Base-by-base conservation (phyloP, 495 filamentous ascomycete genomes). In the Neurospora tetraspora region DNA sequence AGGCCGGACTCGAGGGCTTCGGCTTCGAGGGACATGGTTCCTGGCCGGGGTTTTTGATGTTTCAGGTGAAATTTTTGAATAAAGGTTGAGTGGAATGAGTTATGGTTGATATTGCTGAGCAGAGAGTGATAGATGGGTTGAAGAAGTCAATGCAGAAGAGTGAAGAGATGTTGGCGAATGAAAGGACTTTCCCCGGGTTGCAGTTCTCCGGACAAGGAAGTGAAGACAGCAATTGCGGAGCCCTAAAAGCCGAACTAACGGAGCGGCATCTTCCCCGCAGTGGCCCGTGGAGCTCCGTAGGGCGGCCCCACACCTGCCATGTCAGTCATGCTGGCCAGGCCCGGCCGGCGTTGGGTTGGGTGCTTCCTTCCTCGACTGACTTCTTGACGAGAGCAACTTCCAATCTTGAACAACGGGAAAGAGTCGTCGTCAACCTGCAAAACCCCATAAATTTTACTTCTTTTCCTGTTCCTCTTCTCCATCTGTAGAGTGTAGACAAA, bases 1-100 rank as follows among this genome's bases (percentile, higher is more conserved):
- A 84, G 81, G 42, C 78, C 82, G 36, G 77, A 53, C 20, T 78
- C 73, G 31, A 78, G 74, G 34, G 78, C 77, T 39, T 78, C 74
- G 61, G 78, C 74, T 14, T 73, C 71, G 72, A 75, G 77, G 34
- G 9, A 70, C 31, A 69, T 71, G 16, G 10, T 69, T 12, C 70
- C 40, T 34, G 31, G n/a, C n/a, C n/a, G n/a, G n/a, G 31, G 23
- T 5, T 71, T 42, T 14, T 45, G 18, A 11, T 36, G 39, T 42
- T 71, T 43, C 18, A 27, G 27, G 27, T 47, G n/a, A 20, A 34
- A 43, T 12, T 20, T 43, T 6, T 16, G 69, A 53, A 36, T 36
- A 36, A 36, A 36, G 34, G n/a, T 53, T 53, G 70, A 36, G 70
- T 6, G 2, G 31, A 7, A 36, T 45, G 34, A 36, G 34, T 36